Evolutionary conservation across 345 rosid species (phyloP), one percentile per base, ranked within the genome.

Genomic region (Citrus maxima): DNA sequence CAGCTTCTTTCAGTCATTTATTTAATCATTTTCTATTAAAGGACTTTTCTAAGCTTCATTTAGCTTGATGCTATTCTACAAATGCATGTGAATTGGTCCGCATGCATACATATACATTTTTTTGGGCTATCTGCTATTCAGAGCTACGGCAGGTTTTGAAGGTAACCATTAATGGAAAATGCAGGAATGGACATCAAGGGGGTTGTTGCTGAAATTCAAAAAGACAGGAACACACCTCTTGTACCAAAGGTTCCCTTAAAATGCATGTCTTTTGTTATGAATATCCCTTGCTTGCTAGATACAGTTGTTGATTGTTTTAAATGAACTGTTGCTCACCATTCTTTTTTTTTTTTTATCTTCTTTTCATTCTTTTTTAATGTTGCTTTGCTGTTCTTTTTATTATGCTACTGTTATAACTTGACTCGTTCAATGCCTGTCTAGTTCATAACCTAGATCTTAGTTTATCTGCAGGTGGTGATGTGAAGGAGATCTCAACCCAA

Each of bases 141-240:
- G 80, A 68, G 49, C 49, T 73, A 55, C 80, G 85, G 67, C 79
- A 75, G 78, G 72, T 86, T 83, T 76, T 77, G 86, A 83, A 84
- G 84, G 81, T 86, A 73, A 84, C 75, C 78, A 74, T 79, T 79
- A 65, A 81, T 69, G 86, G 74, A 61, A 78, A 64, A 83, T 93
- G 95, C 92, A 90, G 97, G 95, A 71, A 92, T 94, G 95, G 98
- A 92, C 86, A 91, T 94, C 78, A 91, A 94, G 86, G 97, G 97
- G 79, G 90, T 94, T 84, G 95, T 83, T 84, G 92, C 91, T 67
- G 96, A 90, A 82, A 90, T 94, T 80, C 89, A 72, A 78, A 84
- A 83, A 89, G 92, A 91, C 88, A 89, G 87, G 79, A 87, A 79
- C 78, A 92, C 93, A 21, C 90, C 93, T 84, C 91, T 92, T 78